A percentile compares a stretch with the other conserved stretches of the same genome.
Conservation (phyloP, 2,329 filamentous ascomycete species). For the Venturiaceae sp. region DNA sequence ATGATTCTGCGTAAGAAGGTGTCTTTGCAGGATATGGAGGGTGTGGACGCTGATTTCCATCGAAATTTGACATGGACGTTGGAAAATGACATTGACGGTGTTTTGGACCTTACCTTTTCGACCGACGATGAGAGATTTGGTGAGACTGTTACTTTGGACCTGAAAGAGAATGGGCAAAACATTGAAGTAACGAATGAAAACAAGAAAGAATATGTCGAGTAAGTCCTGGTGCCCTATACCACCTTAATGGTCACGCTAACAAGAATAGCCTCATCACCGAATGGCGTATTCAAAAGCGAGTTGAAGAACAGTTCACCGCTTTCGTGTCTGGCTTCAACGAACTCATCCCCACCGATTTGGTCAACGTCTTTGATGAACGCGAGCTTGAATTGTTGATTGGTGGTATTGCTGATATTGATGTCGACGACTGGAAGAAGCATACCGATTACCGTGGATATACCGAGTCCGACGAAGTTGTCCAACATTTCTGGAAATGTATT, state of each 20-base stretch:
- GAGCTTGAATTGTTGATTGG: slow-evolving; percentile 94
- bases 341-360: slow-evolving; percentile 88
- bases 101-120: slow-evolving; percentile 90
- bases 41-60: slow-evolving; percentile 96
- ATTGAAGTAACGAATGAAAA: slow-evolving; percentile 98
- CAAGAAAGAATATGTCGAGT: slow-evolving; percentile 98
- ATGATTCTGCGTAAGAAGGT: slow-evolving; percentile 97
- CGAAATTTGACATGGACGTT: slow-evolving; percentile 94
- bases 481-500: slow-evolving; percentile 98
- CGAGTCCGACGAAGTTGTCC: slow-evolving; percentile 92
- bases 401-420: slow-evolving; percentile 98
- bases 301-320: slow-evolving; percentile 95
- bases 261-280: slow-evolving; percentile 72
- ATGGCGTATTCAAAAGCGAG: slow-evolving; percentile 98
- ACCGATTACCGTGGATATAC: slow-evolving; percentile 98
- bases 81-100: slow-evolving; percentile 94
- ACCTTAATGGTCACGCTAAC: slow-evolving; percentile 8
- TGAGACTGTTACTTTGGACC: slow-evolving; percentile 84
- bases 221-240: slow-evolving; percentile 22
- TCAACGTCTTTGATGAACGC: slow-evolving; percentile 97
- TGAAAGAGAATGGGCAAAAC: slow-evolving; percentile 81
- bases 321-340: slow-evolving; percentile 98
- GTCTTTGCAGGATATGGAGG: slow-evolving; percentile 90
- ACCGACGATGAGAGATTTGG: slow-evolving; percentile 97
- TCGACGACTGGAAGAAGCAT: slow-evolving; percentile 99